phyloP scores from a whole-genome alignment of 148 eudicot species.

The Rhododendron ovatum region DNA sequence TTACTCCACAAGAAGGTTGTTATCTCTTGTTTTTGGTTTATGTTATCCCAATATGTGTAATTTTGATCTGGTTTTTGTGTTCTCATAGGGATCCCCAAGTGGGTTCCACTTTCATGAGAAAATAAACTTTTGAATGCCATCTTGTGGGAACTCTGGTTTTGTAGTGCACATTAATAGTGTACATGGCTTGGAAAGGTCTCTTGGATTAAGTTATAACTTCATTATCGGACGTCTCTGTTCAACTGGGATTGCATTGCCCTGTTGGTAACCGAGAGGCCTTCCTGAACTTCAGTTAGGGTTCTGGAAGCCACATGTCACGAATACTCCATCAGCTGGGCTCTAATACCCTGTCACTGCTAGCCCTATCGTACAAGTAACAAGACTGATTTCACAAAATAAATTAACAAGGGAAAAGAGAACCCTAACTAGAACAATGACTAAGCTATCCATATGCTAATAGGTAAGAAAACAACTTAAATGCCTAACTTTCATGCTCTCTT shows the following conservation, averaged over 20 bases:
- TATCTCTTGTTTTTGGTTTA: neutral
- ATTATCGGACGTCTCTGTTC: neutral
- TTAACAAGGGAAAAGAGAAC: neutral
- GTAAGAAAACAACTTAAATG: neutral
- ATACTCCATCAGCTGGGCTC: neutral
- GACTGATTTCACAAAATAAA: neutral
- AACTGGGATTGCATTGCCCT: neutral
- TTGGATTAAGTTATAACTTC: neutral
- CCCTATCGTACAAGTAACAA: neutral
- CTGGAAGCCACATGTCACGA: neutral
- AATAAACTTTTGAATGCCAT: neutral
- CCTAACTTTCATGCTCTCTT: neutral
- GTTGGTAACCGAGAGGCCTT: neutral
- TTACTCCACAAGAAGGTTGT: neutral
- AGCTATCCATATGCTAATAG: neutral
- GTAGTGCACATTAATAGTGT: neutral
- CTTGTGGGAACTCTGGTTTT: neutral
- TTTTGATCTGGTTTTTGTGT: neutral
- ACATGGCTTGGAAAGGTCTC: neutral
- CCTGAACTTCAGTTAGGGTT: neutral
- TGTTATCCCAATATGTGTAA: neutral
- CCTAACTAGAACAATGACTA: neutral
- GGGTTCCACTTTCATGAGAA: neutral
- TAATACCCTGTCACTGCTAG: neutral
- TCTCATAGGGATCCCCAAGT: neutral